phyloP scores from a whole-genome alignment of 2,329 filamentous ascomycete genomes.

The Penicillium sp. region DNA sequence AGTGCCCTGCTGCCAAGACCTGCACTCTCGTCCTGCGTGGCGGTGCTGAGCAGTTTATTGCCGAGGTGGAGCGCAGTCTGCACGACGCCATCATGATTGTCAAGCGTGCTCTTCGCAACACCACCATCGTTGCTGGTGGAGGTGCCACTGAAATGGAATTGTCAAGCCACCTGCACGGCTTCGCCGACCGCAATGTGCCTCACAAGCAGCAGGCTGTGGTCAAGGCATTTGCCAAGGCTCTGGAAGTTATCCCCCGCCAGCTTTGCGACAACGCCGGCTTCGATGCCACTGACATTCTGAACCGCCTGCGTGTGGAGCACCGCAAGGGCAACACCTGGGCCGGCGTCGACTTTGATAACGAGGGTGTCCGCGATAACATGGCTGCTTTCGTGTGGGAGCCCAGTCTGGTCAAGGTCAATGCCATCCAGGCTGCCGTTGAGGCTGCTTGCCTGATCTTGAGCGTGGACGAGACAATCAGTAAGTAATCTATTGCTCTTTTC shows the following conservation, averaged over 20 bases:
- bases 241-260: constrained; percentile 94
- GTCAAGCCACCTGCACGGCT: constrained; percentile 87
- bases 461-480: constrained; percentile 95
- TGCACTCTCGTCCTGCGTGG: constrained; percentile 94
- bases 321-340: constrained; percentile 90
- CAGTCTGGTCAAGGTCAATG: constrained; percentile 92
- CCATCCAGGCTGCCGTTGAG: constrained; percentile 92
- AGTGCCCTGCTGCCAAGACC: constrained; percentile 92
- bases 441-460: constrained; percentile 92
- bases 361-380: constrained; percentile 93
- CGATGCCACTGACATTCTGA: constrained; percentile 96
- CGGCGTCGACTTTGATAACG: constrained; percentile 89
- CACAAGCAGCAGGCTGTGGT: constrained; percentile 97
- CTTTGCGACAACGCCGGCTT: constrained; percentile 98
- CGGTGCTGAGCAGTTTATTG: constrained; percentile 98
- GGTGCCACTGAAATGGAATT: constrained; percentile 96
- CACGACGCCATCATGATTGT: constrained; percentile 99
- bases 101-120: constrained; percentile 94
- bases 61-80: constrained; percentile 93
- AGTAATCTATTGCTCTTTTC: constrained; percentile 24
- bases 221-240: constrained; percentile 94
- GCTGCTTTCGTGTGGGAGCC: constrained; percentile 97
- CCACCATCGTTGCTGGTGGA: constrained; percentile 89
- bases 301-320: constrained; percentile 93
- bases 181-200: constrained; percentile 85